Percentiles rank a stretch among this genome's conserved stretches.
Evolutionary conservation across 129 eudicot genomes (phyloP).

Genomic region (Smallanthus sonchifolius): DNA sequence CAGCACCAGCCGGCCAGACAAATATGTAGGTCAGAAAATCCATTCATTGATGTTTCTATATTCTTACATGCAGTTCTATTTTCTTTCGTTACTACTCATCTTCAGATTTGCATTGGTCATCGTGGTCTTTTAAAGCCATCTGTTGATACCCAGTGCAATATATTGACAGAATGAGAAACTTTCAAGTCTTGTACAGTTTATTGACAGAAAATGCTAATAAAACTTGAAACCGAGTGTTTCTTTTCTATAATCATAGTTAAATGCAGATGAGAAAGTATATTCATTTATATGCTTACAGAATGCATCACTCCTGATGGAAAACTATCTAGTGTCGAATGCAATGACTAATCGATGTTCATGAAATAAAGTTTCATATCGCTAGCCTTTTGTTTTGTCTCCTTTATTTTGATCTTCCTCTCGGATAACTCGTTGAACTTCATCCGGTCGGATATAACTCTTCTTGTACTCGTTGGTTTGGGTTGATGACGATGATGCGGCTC

Average conservation of each 20-base stretch:
- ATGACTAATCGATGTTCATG: too few species aligned
- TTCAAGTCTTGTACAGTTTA: conserved; percentile 15
- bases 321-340: not conserved
- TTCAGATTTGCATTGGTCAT: conserved; percentile 9
- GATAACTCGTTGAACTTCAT: too few species aligned
- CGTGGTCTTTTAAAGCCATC: not conserved
- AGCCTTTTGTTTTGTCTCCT: too few species aligned
- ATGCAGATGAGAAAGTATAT: not conserved
- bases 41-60: conserved; percentile 7
- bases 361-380: too few species aligned
- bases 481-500: too few species aligned
- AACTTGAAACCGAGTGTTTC: not conserved
- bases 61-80: not conserved
- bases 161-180: conserved; percentile 9
- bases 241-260: not conserved
- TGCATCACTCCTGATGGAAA: not conserved
- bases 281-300: not conserved
- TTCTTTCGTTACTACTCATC: conserved; percentile 5
- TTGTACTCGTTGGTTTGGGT: too few species aligned
- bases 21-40: not conserved
- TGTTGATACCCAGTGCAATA: not conserved
- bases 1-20: conserved; percentile 15
- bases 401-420: too few species aligned
- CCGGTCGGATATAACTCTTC: too few species aligned
- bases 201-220: conserved; percentile 3